Percentiles rank a stretch among this genome's conserved stretches.
Conservation (phyloP, 1,284 basidiomycete species). For the Leccinum holopus region DNA sequence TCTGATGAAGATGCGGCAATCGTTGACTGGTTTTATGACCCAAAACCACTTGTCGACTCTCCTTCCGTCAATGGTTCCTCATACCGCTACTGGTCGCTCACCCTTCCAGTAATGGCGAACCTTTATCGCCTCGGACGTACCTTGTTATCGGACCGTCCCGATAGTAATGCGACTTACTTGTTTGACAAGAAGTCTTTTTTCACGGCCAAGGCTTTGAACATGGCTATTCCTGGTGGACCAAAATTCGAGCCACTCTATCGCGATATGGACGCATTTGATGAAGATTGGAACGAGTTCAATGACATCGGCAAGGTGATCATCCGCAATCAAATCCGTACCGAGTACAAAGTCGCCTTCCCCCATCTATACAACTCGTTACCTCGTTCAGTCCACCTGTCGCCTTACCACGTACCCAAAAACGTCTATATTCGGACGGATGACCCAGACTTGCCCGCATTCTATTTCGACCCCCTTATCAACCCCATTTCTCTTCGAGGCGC, state of each 20-base stretch:
- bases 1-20: conserved; percentile 93
- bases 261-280: conserved; percentile 91
- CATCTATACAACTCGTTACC: conserved; percentile 99
- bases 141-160: conserved; percentile 88
- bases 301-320: conserved; percentile 99
- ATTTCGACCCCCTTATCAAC: conserved; percentile 98
- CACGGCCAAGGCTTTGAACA: conserved; percentile 96
- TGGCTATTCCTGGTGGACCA: conserved; percentile 98
- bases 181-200: conserved; percentile 99
- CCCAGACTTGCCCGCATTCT: conserved; percentile 98
- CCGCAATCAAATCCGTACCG: conserved; percentile 96
- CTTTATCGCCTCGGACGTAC: conserved; percentile 95
- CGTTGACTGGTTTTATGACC: conserved; percentile 98
- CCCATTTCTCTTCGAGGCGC: conserved; percentile 89
- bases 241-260: conserved; percentile 96
- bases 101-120: conserved; percentile 94
- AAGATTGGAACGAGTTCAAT: conserved; percentile 99
- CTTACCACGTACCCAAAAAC: conserved; percentile 95
- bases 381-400: conserved; percentile 88
- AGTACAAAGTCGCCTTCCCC: conserved; percentile 99
- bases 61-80: conserved; percentile 88
- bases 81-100: conserved; percentile 92
- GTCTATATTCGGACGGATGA: conserved; percentile 99
- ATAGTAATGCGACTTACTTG: conserved; percentile 87
- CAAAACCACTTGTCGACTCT: conserved; percentile 91